These are phyloP conservation scores for Alectoria sarmentosa DNA, from an alignment of 495 filamentous ascomycete species.

Conservation along the genomic window DNA sequence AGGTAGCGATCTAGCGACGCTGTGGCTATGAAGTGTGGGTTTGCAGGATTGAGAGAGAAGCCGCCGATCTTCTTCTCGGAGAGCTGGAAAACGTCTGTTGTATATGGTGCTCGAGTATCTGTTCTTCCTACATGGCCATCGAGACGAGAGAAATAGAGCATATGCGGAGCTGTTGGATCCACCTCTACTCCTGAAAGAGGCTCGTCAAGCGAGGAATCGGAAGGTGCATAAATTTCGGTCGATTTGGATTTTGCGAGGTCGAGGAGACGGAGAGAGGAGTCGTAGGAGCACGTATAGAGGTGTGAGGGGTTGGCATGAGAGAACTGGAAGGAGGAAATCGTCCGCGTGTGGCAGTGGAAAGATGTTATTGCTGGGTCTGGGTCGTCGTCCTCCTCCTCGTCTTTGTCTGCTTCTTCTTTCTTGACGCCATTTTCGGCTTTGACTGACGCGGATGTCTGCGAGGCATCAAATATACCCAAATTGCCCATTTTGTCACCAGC, in stretches of 20 bases:
- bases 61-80: slow-evolving; percentile 95
- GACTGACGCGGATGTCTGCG: slow-evolving; percentile 50
- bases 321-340: slow-evolving; percentile 78
- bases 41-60: slow-evolving; percentile 70
- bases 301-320: slow-evolving; percentile 57
- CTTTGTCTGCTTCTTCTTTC: slow-evolving; percentile 50
- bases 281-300: slow-evolving; percentile 85
- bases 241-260: slow-evolving; percentile 75
- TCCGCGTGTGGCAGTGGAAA: slow-evolving; percentile 83
- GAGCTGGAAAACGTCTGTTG: slow-evolving; percentile 59
- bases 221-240: slow-evolving; percentile 69
- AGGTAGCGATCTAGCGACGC: slow-evolving; percentile 85
- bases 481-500: slow-evolving; percentile 94
- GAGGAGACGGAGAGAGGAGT: slow-evolving; percentile 82
- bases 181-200: slow-evolving; percentile 80
- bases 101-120: slow-evolving; percentile 57
- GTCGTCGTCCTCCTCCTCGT: slow-evolving; percentile 57
- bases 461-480: slow-evolving; percentile 87
- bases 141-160: slow-evolving; percentile 81
- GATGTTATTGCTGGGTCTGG: slow-evolving; percentile 70
- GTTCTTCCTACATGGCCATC: slow-evolving; percentile 70
- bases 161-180: slow-evolving; percentile 58
- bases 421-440: slow-evolving; percentile 25
- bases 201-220: slow-evolving; percentile 58
- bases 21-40: slow-evolving; percentile 79